Conservation (phyloP, 495 filamentous ascomycete species). For the Podospora fimiseda region DNA sequence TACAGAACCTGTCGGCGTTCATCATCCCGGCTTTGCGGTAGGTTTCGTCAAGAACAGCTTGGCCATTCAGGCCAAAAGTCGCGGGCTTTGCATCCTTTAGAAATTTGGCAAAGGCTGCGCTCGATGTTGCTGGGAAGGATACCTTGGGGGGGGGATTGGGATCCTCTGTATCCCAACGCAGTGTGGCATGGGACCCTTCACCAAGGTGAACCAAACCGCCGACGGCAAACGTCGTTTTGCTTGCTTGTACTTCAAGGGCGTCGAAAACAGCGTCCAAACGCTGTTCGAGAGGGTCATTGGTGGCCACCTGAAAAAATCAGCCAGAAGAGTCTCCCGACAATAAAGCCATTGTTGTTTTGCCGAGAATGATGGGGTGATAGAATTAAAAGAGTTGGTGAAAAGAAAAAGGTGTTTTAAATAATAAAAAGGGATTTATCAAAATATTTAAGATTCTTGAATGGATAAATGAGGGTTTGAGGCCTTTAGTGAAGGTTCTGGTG, state of each 20-base stretch:
- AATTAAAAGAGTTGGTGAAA: too few species aligned
- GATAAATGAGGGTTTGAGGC: too few species aligned
- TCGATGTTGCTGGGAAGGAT: constrained; percentile 10
- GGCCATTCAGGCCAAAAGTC: neutral
- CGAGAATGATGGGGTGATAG: too few species aligned
- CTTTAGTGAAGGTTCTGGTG: too few species aligned
- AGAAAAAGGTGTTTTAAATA: too few species aligned
- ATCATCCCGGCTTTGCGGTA: constrained; percentile 49
- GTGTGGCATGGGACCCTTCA: neutral
- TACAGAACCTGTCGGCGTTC: constrained; percentile 35
- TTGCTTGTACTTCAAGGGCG: neutral
- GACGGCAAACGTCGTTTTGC: neutral
- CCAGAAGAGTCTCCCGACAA: neutral
- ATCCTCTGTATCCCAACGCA: neutral
- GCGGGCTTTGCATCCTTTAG: neutral
- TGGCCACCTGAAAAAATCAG: too few species aligned
- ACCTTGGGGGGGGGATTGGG: neutral
- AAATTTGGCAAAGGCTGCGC: neutral
- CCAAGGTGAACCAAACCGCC: neutral
- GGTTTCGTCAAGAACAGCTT: constrained; percentile 43
- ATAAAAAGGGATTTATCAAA: too few species aligned
- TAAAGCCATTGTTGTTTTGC: neutral
- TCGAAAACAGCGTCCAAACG: neutral
- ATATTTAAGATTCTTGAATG: too few species aligned
- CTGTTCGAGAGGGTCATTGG: neutral